A percentile compares a stretch with the other conserved stretches of the same genome.
Conservation (phyloP, 179 eudicot species). For the Actinidia arguta region DNA sequence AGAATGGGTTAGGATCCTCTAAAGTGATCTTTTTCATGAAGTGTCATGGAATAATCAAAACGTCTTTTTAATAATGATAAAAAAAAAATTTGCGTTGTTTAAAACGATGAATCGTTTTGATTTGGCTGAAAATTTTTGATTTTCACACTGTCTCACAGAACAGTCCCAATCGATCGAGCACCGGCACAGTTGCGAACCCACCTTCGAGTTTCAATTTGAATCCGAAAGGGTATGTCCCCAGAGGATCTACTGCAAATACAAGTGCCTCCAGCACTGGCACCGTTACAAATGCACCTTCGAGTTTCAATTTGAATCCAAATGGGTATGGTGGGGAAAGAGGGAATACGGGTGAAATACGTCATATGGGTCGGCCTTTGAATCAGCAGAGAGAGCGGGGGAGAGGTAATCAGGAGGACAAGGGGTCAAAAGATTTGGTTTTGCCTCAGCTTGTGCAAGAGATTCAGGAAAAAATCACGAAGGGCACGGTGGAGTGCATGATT, state of each 20-base stretch:
- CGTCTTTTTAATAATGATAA: no score
- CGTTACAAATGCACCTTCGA: constrained; percentile 27
- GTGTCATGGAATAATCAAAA: no score
- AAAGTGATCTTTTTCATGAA: no score
- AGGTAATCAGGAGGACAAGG: constrained; percentile 41
- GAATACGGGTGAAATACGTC: constrained; percentile 35
- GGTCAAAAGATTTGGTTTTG: constrained; percentile 35
- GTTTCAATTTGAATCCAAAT: constrained; percentile 16
- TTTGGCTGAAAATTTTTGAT: no score
- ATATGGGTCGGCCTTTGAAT: constrained; percentile 47
- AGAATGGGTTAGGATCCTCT: no score
- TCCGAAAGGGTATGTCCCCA: constrained; percentile 80
- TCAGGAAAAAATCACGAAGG: constrained; percentile 88
- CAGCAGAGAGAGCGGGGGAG: constrained; percentile 48
- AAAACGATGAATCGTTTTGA: no score
- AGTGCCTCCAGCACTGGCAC: not conserved
- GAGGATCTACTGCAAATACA: constrained; percentile 37
- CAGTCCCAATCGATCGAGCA: no score
- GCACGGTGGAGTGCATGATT: constrained; percentile 92
- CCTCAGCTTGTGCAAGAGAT: constrained; percentile 95
- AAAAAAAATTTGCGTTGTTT: no score
- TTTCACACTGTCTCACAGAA: no score
- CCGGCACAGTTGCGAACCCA: no score
- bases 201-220: no score
- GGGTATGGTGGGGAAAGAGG: constrained; percentile 37